Base-by-base conservation (phyloP, 768 basidiomycete genomes). In the Chalciporus piperatus region DNA sequence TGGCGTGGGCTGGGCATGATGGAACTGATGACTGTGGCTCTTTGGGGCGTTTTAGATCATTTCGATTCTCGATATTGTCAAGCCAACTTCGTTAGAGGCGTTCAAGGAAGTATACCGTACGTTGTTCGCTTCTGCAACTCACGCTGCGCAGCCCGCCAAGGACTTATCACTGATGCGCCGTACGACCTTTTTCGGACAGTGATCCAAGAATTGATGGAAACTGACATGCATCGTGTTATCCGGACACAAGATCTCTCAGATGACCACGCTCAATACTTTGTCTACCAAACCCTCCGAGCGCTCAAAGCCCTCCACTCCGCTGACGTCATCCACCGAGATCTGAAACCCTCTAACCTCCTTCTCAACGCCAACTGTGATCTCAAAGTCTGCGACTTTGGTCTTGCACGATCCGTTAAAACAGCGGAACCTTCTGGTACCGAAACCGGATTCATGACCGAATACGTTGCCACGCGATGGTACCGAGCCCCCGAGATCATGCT, bases 401-500 rank as follows among this genome's bases (percentile, higher is more conserved):
- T 97, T 32, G 93, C 93, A 1, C 81, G 94, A n/a, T 89, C 87
- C 10, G 88, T 91, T 38, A 88, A 81, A 71, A 91, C 89, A 4
- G 89, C 89, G 5, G 88, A 90, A 66, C 87, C 88, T 0, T 87
- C 85, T 13, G 89, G 88, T 20, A 90, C 87, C 7, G 88, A 90
- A 60, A 89, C 80, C 6, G 85, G 85, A 6, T 94, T 93, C 74
- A 93, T 95, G 92, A 96, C 92, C 2, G 91, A 93, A 83, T 96
- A 95, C 64, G 97, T 99, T 44, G 96, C 97, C 2, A 98, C 97
- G 22, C 79, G 97, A 60, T 99, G 97, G 97, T 99, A 98, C 66
- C 85, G 97, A 33, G 97, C 97, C 0, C 97, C 97, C 0, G 97
- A 99, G 69, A 95, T 99, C 74, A 99, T 99, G 97, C 79, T 99